A percentile compares a stretch with the other conserved stretches of the same genome.
phyloP scores from a whole-genome alignment of 805 yeast genomes.

The Wickerhamiella dianesei region DNA sequence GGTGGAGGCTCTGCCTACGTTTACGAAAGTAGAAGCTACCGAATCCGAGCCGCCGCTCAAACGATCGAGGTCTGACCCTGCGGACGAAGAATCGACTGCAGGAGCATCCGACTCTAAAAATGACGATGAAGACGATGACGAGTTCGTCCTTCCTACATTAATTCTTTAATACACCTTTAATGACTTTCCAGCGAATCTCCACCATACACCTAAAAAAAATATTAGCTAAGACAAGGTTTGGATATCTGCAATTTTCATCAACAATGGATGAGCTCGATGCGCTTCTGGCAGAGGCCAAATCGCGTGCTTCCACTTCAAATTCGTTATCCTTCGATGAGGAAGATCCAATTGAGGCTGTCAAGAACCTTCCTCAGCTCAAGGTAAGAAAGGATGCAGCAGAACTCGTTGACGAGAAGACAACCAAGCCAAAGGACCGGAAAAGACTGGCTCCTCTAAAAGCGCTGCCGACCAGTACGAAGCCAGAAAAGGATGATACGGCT shows the following conservation, averaged over 20 bases:
- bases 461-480: slow-evolving; percentile 21
- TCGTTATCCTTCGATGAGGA: slow-evolving; percentile 12
- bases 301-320: neutral
- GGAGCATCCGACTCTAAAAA: neutral
- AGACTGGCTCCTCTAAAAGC: slow-evolving; percentile 7
- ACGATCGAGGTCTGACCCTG: neutral
- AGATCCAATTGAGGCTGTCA: slow-evolving; percentile 20
- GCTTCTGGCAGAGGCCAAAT: slow-evolving; percentile 12
- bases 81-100: neutral
- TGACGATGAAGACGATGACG: slow-evolving; percentile 14
- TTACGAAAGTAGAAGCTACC: neutral
- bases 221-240: neutral
- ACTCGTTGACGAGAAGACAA: neutral
- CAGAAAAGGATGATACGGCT: slow-evolving; percentile 26
- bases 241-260: neutral
- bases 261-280: slow-evolving; percentile 9
- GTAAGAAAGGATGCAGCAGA: slow-evolving; percentile 1
- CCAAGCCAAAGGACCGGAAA: neutral
- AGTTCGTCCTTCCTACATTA: slow-evolving; percentile 16
- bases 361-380: slow-evolving; percentile 12
- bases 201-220: no score
- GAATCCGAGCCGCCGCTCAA: neutral
- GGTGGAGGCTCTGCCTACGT: neutral
- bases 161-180: slow-evolving; percentile 3
- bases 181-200: no score